phyloP scores from a whole-genome alignment of 2,329 filamentous ascomycete species.

The Trichophyton mentagrophytes region DNA sequence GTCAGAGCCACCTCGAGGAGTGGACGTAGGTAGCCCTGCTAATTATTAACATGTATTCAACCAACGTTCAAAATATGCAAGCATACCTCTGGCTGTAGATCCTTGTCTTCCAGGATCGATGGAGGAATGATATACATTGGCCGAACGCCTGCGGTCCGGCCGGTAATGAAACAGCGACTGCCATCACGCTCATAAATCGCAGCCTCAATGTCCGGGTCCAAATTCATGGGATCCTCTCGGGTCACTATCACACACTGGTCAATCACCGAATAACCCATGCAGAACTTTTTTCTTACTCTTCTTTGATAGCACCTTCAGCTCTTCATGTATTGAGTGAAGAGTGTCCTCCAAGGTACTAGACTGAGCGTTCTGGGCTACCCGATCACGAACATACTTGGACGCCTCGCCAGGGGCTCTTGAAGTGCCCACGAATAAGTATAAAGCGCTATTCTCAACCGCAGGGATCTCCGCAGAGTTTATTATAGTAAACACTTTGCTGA shows the following conservation, averaged over 20 bases:
- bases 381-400: conserved; percentile 6
- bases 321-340: conserved; percentile 5
- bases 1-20: conserved; percentile 6
- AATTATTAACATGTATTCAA: not conserved
- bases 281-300: conserved; percentile 4
- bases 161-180: conserved; percentile 9
- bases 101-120: conserved; percentile 9
- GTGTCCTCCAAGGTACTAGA: conserved; percentile 6
- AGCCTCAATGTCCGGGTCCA: conserved; percentile 7
- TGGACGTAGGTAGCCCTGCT: conserved; percentile 9
- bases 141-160: not conserved
- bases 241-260: not conserved
- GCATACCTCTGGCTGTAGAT: conserved; percentile 7
- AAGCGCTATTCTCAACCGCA: conserved; percentile 1
- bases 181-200: conserved; percentile 8
- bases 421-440: not conserved
- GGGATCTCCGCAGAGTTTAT: conserved; percentile 6
- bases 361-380: conserved; percentile 3
- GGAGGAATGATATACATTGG: conserved; percentile 10
- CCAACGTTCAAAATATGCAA: not conserved
- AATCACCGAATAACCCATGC: too few species aligned
- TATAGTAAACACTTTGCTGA: not conserved
- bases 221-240: not conserved
- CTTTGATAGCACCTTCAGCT: not conserved
- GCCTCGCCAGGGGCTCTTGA: not conserved